These are phyloP conservation scores for Phaseolus coccineus DNA, from an alignment of 331 rosid genomes.

Conservation along the genomic window DNA sequence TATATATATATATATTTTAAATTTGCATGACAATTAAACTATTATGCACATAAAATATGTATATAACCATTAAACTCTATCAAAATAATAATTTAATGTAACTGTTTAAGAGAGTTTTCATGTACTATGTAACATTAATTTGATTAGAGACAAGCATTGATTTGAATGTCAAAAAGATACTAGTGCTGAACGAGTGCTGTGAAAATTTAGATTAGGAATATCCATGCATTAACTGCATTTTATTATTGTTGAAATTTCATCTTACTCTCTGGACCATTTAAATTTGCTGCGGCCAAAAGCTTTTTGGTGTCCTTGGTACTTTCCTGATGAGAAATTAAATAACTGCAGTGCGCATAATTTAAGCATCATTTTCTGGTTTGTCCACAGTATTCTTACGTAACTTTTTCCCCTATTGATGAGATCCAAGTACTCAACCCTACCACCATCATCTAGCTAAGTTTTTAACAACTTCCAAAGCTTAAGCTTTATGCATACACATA, in stretches of 20 bases:
- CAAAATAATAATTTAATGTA: too few relatives aligned
- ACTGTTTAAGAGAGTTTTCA: too few relatives aligned
- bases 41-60: too few relatives aligned
- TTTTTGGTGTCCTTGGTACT: too few relatives aligned
- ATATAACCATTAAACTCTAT: too few relatives aligned
- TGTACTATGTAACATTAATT: too few relatives aligned
- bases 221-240: neutral
- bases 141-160: too few relatives aligned
- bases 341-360: neutral
- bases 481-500: neutral
- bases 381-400: neutral
- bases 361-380: neutral
- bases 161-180: too few relatives aligned
- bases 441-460: neutral
- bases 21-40: too few relatives aligned
- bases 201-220: neutral
- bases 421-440: slow-evolving; percentile 6
- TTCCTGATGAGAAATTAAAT: neutral
- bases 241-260: neutral
- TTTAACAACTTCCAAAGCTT: neutral
- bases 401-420: neutral
- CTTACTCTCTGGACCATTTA: neutral
- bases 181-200: neutral
- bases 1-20: too few relatives aligned
- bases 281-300: neutral